Evolutionary conservation across 495 filamentous ascomycete genomes (phyloP).

Genomic region (Penicillium lividum): DNA sequence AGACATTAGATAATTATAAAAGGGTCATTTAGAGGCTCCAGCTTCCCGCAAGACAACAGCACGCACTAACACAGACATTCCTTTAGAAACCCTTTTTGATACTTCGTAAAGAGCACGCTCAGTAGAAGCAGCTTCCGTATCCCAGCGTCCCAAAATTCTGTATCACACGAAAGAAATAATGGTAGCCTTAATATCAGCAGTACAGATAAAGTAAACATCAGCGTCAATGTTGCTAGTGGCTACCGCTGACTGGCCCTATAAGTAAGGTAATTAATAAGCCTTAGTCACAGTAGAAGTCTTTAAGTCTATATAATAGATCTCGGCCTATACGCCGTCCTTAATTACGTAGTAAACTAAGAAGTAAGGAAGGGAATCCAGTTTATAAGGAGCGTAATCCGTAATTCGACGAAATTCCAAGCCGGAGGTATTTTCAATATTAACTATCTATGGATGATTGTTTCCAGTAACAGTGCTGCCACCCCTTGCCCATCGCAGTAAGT

Average conservation of each 20-base stretch:
- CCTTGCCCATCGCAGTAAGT: too few species aligned
- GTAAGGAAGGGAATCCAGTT: conserved; percentile 68
- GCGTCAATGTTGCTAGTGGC: conserved; percentile 73
- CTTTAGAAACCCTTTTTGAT: conserved; percentile 76
- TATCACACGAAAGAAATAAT: conserved; percentile 77
- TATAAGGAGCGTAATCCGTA: conserved; percentile 69
- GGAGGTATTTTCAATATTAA: conserved; percentile 52
- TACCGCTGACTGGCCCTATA: conserved; percentile 70
- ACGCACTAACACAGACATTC: conserved; percentile 70
- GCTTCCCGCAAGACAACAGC: conserved; percentile 67
- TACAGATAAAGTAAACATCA: conserved; percentile 84
- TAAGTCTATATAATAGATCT: conserved; percentile 80
- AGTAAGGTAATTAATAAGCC: conserved; percentile 71
- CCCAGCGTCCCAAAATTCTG: conserved; percentile 72
- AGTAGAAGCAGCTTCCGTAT: conserved; percentile 45
- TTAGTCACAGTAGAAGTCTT: conserved; percentile 62
- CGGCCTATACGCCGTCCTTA: conserved; percentile 68
- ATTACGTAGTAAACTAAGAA: conserved; percentile 85
- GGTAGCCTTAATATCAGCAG: conserved; percentile 68
- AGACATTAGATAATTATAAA: too few species aligned
- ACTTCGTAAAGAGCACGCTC: conserved; percentile 61
- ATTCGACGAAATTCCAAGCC: conserved; percentile 64
- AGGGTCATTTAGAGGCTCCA: conserved; percentile 58
- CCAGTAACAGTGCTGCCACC: too few species aligned
- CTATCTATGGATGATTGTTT: conserved; percentile 14